Base-by-base conservation (phyloP, 345 rosid species). In the Excoecaria cochinchinensis region DNA sequence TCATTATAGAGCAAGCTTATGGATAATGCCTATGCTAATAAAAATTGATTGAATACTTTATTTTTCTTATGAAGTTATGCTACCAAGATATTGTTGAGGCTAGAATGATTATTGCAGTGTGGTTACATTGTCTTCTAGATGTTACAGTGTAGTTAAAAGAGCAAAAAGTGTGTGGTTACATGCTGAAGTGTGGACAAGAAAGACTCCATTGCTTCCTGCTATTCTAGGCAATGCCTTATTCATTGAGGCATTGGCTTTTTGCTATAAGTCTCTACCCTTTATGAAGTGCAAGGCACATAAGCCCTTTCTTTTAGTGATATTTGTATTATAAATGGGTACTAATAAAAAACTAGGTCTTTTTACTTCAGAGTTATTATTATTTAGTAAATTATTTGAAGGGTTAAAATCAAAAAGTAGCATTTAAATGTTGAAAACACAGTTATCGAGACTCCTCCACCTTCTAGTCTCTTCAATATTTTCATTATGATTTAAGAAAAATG, bases 41-140 rank as follows among this genome's bases (percentile, higher is more conserved):
- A n/a, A 25, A 5, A 59, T 14, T 57, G 36, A 13, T 48, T 17
- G 46, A 62, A 38, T 71, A 8, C 50, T 63, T 1, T 8, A 31
- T 25, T 24, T 22, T n/a, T 63, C 44, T 51, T 48, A 4, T 69
- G 36, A 50, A 68, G 42, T 58, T 63, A 16, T 44, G 10, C 22
- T 3, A n/a, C 42, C 11, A 21, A 24, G 53, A n/a, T 48, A 58
- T 16, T 66, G 6, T 42, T 50, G 59, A 73, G 67, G 63, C 62
- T 39, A 52, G 48, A 58, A 71, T 53, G 63, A 47, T 71, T 70
- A 14, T 17, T 74, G 6, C 48, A 25, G 77, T 53, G 80, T 87
- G 67, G 93, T 94, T 74, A 90, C 92, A 38, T 9, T 44, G 5
- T 44, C 47, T 44, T 44, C 47, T 44, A 44, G 47, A 9, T 44